Percentiles rank a stretch among this genome's conserved stretches.
These are phyloP conservation scores for Hericium alpestre DNA, from an alignment of 768 basidiomycete species.

Conservation along the genomic window DNA sequence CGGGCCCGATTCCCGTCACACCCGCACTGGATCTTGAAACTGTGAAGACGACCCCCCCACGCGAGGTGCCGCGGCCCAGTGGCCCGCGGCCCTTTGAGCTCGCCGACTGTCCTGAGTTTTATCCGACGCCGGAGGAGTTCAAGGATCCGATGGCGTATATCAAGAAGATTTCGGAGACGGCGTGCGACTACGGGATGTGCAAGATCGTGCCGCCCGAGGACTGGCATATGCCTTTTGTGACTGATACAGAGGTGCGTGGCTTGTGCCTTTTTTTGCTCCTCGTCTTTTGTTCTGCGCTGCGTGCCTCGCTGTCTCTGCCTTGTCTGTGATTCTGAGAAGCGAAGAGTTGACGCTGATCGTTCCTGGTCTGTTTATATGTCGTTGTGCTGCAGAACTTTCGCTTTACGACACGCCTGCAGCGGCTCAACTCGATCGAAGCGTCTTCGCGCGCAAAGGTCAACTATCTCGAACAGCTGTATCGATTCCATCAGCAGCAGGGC, in stretches of 20 bases:
- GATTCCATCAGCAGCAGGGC: conserved; percentile 93
- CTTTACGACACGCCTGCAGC: conserved; percentile 91
- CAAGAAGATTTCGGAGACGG: conserved; percentile 62
- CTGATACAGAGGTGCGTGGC: conserved; percentile 72
- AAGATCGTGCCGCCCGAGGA: conserved; percentile 89
- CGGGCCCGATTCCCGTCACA: conserved; percentile 48
- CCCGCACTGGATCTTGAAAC: conserved; percentile 55
- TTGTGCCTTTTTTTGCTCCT: not conserved
- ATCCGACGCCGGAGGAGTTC: conserved; percentile 86
- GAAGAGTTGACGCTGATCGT: conserved; percentile 1
- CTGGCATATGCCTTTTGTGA: conserved; percentile 95
- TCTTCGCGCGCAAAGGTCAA: conserved; percentile 94
- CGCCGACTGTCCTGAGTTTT: conserved; percentile 81
- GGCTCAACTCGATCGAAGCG: conserved; percentile 94
- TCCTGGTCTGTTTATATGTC: not conserved
- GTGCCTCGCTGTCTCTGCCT: conserved; percentile 3
- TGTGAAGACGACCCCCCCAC: conserved; percentile 56
- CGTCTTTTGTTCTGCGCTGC: not conserved
- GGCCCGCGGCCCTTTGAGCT: conserved; percentile 74
- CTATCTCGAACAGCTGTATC: conserved; percentile 93
- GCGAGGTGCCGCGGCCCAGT: conserved; percentile 25
- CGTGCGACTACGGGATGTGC: conserved; percentile 77
- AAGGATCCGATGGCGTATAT: conserved; percentile 92
- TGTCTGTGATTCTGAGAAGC: conserved; percentile 17
- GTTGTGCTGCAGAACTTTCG: conserved; percentile 57